Base-by-base conservation (phyloP, 345 rosid genomes). In the Salix arbutifolia region DNA sequence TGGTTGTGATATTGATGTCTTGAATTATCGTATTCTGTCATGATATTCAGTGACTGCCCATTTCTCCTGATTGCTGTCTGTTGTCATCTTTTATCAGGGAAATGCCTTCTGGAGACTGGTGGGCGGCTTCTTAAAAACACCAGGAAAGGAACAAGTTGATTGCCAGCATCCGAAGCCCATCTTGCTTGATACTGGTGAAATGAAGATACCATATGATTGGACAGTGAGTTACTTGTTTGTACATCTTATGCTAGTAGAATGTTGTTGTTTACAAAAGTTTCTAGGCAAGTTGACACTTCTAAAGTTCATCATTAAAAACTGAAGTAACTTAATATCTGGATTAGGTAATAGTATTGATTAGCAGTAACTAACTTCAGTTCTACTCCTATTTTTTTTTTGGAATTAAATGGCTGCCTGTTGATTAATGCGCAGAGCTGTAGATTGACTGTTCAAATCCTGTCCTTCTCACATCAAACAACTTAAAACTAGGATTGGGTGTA, bases 101-200 rank as follows among this genome's bases (percentile, higher is more conserved):
- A 96, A 94, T 87, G 90, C 91, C 58, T 92, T 93, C 75, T 96
- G 99, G 99, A 94, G 77, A 88, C 72, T 92, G 79, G 92, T 96
- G 52, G 89, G 99, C 42, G 70, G 88, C 78, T 64, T 94, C 67
- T 85, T 96, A 71, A 96, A 96, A 84, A 80, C 83, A 76, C 98
- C 99, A 19, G 68, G 69, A 69, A 83, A 84, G 85, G 81, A 88
- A 80, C 99, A 94, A 88, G 75, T 77, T 80, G 81, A 91, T 73
- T 96, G 97, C 81, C 99, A 96, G 77, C 74, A 84, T 74, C 98
- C 99, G 70, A 96, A 96, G 82, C 98, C 98, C n/a, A 87, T 96
- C 85, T 90, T 96, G 87, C 92, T 96, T 65, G 98, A 94, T 85
- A 96, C 95, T 16, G 98, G 98, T 81, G 98, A 96, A 88, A 92